These are phyloP conservation scores for Tilletia caries DNA, from an alignment of 1,284 basidiomycete species.

Conservation along the genomic window DNA sequence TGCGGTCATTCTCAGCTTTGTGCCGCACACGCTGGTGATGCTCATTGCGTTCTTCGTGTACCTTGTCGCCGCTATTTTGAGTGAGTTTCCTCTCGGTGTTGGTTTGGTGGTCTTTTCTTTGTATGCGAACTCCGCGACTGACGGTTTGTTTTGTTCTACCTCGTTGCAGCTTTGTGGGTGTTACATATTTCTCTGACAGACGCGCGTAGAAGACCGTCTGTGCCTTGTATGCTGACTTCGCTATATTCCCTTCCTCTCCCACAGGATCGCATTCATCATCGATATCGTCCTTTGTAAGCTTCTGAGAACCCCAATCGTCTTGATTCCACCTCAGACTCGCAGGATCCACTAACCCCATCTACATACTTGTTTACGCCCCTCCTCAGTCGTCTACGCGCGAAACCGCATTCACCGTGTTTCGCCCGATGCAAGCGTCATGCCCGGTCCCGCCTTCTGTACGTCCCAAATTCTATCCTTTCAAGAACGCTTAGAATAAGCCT, in stretches of 20 bases:
- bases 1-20: conserved; percentile 22
- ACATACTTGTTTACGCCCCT: neutral
- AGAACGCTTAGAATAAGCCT: too few relatives aligned
- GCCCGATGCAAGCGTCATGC: conserved; percentile 14
- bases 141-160: neutral
- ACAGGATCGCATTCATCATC: conserved; percentile 7
- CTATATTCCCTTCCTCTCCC: neutral
- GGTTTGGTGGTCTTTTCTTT: neutral
- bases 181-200: too few relatives aligned
- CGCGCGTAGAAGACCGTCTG: too few relatives aligned
- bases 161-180: conserved; percentile 3
- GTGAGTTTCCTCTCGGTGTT: neutral
- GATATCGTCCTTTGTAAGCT: conserved; percentile 15
- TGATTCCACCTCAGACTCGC: neutral
- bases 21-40: conserved; percentile 21
- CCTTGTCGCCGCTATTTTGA: conserved; percentile 13
- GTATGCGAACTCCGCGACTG: neutral
- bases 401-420: conserved; percentile 17
- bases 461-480: too few relatives aligned
- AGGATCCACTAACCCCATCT: neutral
- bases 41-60: conserved; percentile 24
- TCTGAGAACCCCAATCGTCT: neutral
- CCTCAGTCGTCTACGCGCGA: conserved; percentile 15
- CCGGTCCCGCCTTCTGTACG: conserved; percentile 20
- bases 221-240: neutral